Percentiles rank a stretch among this genome's conserved stretches.
These are phyloP conservation scores for Hyaloperonospora brassicae DNA, from an alignment of 352 stramenopile genomes.

Conservation along the genomic window DNA sequence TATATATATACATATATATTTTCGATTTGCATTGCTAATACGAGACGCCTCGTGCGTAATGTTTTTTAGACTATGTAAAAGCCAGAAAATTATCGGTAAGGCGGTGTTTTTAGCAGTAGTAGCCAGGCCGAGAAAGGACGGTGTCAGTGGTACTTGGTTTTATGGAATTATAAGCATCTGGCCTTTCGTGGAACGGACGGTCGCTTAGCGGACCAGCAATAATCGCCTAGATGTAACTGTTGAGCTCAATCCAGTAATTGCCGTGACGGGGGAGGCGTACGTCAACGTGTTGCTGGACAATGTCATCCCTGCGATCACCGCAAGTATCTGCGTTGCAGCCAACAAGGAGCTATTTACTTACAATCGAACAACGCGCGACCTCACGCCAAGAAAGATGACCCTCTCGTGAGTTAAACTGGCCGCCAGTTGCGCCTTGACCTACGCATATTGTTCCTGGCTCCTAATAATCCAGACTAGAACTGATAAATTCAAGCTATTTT, in stretches of 20 bases:
- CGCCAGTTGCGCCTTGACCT: background rate
- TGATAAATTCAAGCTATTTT: background rate
- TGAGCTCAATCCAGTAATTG: background rate
- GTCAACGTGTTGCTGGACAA: background rate
- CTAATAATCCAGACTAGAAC: background rate
- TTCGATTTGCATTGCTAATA: too few species aligned
- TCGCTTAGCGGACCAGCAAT: background rate
- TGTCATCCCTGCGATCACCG: background rate
- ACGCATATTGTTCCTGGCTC: background rate
- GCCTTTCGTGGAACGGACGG: too few species aligned
- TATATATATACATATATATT: too few species aligned
- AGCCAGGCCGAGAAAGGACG: too few species aligned
- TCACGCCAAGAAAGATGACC: background rate
- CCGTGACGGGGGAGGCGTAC: background rate
- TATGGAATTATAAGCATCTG: too few species aligned
- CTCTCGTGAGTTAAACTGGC: background rate
- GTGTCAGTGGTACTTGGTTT: too few species aligned
- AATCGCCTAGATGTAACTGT: background rate
- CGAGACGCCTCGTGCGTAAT: too few species aligned
- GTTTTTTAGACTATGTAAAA: too few species aligned
- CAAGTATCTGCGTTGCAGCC: background rate
- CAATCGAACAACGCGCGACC: background rate
- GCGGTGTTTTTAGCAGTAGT: too few species aligned
- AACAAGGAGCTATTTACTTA: background rate
- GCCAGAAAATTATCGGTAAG: too few species aligned